phyloP scores from a whole-genome alignment of 164 flowering plant species.

The Chimonanthus salicifolius region DNA sequence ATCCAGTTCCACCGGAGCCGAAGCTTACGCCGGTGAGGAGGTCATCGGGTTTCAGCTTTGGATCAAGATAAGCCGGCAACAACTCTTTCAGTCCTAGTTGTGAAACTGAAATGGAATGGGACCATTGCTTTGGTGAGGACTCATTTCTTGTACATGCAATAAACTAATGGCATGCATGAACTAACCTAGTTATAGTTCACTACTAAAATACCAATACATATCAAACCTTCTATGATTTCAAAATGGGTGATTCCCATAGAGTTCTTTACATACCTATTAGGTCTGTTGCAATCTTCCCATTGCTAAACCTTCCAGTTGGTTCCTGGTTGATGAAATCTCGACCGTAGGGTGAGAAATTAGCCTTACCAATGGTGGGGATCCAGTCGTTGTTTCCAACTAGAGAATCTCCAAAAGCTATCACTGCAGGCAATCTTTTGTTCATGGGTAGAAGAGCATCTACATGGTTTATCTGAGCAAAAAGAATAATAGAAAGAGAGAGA shows the following conservation, averaged over 20 bases:
- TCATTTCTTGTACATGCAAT: too few species aligned
- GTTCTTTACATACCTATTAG: slow-evolving; percentile 36
- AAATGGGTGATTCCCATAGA: too few species aligned
- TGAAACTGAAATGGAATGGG: slow-evolving; percentile 29
- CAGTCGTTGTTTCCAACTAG: slow-evolving; percentile 63
- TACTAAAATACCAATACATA: too few species aligned
- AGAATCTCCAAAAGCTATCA: slow-evolving; percentile 67
- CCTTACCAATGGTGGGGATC: slow-evolving; percentile 32
- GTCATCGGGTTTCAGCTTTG: slow-evolving; percentile 21
- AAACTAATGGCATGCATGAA: too few species aligned
- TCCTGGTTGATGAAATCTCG: slow-evolving; percentile 32
- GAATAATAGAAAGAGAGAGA: neutral
- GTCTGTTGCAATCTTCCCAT: slow-evolving; percentile 65
- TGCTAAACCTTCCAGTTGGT: slow-evolving; percentile 61
- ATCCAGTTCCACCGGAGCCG: slow-evolving; percentile 75
- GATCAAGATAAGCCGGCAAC: slow-evolving; percentile 49
- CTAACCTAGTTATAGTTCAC: too few species aligned
- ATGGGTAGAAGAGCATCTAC: too few species aligned
- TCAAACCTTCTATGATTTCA: too few species aligned
- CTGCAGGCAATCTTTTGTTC: slow-evolving; percentile 10
- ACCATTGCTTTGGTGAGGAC: too few species aligned
- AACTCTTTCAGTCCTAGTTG: slow-evolving; percentile 34
- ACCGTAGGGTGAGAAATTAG: slow-evolving; percentile 67
- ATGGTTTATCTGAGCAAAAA: neutral
- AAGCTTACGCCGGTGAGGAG: slow-evolving; percentile 59